Base-by-base conservation (phyloP, 139 green algal genomes). In the Chlamydomonas incerta region DNA sequence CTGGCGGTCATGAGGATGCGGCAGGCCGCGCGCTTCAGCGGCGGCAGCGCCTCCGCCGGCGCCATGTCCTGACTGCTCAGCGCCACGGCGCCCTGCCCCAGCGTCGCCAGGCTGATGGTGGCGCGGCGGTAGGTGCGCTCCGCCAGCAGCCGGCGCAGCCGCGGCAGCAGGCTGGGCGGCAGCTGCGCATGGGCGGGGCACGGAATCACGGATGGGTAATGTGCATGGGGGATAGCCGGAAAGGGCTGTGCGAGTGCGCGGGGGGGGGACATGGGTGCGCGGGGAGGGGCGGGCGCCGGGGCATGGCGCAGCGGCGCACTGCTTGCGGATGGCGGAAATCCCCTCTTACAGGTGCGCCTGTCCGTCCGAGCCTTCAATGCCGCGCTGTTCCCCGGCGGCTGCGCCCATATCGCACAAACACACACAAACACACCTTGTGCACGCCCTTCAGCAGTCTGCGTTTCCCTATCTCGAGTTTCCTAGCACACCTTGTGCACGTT, bases 401-500 rank as follows among this genome's bases (percentile, higher is more conserved):
- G 33, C 18, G 33, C 71, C 26, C 69, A 0, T 20, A 31, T 72
- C 57, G 3, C 26, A 8, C 15, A 8, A 29, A 14, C 20, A 28
- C 57, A 14, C 57, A 14, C 57, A 58, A 15, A 58, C 52, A 11
- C 52, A 58, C 52, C 52, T 58, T 58, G 52, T 58, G 52, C 52
- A 58, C 52, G 52, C 15, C 15, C 13, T 11, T 58, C 13, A 15
- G 52, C 52, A 58, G n/a, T n/a, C n/a, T n/a, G n/a, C 52, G 15
- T 15, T 58, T 15, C 11, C 52, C 52, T 23, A 58, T 15, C 52
- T 58, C 52, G 13, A 58, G 52, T 23, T 58, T 15, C 52, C 52
- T 58, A 58, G 15, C 72, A 18, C 72, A 82, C 87, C 88, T 92
- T 89, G 76, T 97, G 91, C 50, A 95, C 87, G 68, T 97, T 97